Conservation (phyloP, 495 filamentous ascomycete species). For the Amniculicola lignicola region DNA sequence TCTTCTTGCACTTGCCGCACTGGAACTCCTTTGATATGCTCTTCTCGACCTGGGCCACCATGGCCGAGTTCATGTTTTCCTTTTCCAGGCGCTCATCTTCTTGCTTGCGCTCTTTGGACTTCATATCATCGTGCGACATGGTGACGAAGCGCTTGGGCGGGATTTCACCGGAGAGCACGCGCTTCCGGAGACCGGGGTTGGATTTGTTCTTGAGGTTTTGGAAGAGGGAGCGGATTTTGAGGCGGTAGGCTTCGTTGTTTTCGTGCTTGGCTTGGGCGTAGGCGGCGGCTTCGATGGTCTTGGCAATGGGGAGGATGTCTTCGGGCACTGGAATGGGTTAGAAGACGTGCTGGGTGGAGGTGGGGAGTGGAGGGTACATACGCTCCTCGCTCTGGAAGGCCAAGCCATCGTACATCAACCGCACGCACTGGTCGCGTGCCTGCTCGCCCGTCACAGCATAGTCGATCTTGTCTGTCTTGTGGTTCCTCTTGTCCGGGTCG, state of each 20-base stretch:
- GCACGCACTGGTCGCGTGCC: constrained; percentile 74
- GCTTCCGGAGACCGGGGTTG: constrained; percentile 69
- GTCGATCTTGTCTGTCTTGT: constrained; percentile 75
- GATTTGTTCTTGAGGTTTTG: constrained; percentile 90
- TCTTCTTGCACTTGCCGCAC: constrained; percentile 86
- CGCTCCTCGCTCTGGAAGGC: constrained; percentile 56
- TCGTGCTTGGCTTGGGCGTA: constrained; percentile 57
- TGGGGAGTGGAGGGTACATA: too few species aligned
- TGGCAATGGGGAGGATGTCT: constrained; percentile 62
- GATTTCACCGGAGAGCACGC: constrained; percentile 73
- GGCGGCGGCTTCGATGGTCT: constrained; percentile 70
- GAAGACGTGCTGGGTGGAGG: too few species aligned
- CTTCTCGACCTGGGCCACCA: constrained; percentile 85
- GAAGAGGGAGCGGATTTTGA: constrained; percentile 85
- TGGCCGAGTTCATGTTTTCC: constrained; percentile 93
- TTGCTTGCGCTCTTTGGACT: constrained; percentile 65
- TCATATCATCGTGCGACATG: constrained; percentile 73
- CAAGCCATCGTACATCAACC: constrained; percentile 86
- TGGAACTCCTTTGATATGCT: constrained; percentile 79
- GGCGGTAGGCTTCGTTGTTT: constrained; percentile 67
- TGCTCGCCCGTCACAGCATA: constrained; percentile 64
- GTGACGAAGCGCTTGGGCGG: constrained; percentile 66
- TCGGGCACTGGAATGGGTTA: constrained; percentile 45
- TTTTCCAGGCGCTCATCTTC: constrained; percentile 68
- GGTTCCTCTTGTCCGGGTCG: constrained; percentile 71